Evolutionary conservation across 116 monocot genomes (phyloP), one percentile per base, ranked within the genome.

Genomic region (Iris pallida): DNA sequence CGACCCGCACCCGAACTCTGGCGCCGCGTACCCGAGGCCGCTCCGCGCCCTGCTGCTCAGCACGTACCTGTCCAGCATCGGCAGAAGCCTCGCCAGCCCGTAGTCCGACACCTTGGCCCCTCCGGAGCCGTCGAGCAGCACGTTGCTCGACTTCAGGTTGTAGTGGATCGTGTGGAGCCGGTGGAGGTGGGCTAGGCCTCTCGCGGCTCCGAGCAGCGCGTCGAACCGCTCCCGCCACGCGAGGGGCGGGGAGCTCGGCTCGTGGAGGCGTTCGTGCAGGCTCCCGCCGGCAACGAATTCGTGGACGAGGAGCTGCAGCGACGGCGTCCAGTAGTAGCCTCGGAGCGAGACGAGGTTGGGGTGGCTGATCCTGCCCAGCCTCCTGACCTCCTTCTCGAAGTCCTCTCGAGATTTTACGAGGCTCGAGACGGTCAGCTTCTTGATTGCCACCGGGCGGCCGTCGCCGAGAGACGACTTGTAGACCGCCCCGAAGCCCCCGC

Each of bases 241-340:
- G 20, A 86, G 79, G 48, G 41, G 69, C n/a, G n/a, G n/a, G 20
- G 51, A 2, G 68, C 59, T 18, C 1, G 74, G 56, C 53, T 76
- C 86, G 45, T 86, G 86, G 1, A 86, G 73, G 70, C 73, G 76
- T 44, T 70, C 74, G 73, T 79, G 60, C 16, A 86, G 63, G 53
- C 63, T 86, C 16, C 86, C 86, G 11, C 79, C 73, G n/a, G 69
- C 43, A 3, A 86, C 71, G 43, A 69, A 86, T 48, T 86, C 86
- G 10, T 86, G 79, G 6, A 86, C 74, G 3, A 86, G 76, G 1
- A 86, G 73, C 43, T 86, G 86, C 65, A 82, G 43, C 0, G 86
- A 82, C 30, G 82, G 67, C 61, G 86, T 86, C 86, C 86, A 86
- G 63, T 86, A 86, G 55, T 79, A 86, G 13, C 86, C 86, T 68